Conservation (phyloP, 2,329 filamentous ascomycete genomes). For the Cercospora sp. region DNA sequence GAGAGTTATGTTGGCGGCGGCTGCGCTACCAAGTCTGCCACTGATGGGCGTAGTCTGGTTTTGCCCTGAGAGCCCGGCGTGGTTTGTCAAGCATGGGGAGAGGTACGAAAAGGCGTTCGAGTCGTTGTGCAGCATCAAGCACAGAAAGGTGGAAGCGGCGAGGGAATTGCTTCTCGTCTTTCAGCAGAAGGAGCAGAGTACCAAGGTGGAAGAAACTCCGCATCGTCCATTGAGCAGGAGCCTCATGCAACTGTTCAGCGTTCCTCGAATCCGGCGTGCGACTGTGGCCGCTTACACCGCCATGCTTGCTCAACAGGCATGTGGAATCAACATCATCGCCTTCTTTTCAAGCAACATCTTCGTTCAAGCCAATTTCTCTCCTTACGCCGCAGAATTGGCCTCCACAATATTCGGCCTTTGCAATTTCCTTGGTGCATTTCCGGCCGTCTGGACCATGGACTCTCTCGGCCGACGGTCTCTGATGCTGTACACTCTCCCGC, state of each 20-base stretch:
- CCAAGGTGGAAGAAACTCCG: not conserved
- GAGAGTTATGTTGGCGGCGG: not conserved
- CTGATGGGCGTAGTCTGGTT: not conserved
- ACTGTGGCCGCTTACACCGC: constrained; percentile 34
- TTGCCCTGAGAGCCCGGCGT: not conserved
- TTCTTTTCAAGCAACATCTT: constrained; percentile 42
- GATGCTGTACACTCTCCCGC: constrained; percentile 21
- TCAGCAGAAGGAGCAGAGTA: not conserved
- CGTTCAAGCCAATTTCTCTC: constrained; percentile 24
- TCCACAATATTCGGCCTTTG: not conserved
- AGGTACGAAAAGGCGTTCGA: not conserved
- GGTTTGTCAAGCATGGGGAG: not conserved
- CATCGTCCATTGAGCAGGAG: not conserved
- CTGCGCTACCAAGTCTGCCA: not conserved
- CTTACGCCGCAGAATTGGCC: not conserved
- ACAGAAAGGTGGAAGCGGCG: not conserved
- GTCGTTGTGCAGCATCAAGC: not conserved
- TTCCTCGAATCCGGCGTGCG: constrained; percentile 50
- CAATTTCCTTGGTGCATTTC: not conserved
- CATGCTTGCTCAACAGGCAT: constrained; percentile 40
- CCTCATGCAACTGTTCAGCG: constrained; percentile 24
- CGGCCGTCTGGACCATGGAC: not conserved
- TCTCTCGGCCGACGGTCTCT: constrained; percentile 14
- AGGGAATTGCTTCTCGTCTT: not conserved
- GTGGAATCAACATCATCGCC: constrained; percentile 36